Percentiles rank a stretch among this genome's conserved stretches.
Conservation (phyloP, 2,329 filamentous ascomycete genomes). For the Diplodia seriata region DNA sequence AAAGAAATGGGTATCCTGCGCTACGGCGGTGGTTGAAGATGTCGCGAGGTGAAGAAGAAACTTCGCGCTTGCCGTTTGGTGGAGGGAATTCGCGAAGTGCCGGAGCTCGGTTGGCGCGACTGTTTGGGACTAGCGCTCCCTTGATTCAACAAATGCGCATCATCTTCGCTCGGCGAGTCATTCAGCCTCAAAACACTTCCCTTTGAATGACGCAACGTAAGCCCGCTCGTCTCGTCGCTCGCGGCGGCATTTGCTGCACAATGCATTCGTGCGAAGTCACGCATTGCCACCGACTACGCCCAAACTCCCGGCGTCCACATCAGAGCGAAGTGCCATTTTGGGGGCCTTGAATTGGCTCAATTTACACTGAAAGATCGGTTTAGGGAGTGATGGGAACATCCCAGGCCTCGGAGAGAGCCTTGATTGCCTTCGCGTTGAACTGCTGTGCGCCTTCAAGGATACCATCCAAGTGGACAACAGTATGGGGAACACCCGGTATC, state of each 20-base stretch:
- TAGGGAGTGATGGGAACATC: conserved; percentile 6
- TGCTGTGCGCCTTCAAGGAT: conserved; percentile 14
- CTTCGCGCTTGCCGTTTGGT: neutral
- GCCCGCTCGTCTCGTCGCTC: neutral
- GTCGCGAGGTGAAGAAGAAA: conserved; percentile 19
- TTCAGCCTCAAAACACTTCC: neutral
- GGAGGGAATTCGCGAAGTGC: conserved; percentile 30
- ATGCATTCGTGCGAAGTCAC: neutral
- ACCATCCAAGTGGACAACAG: conserved; percentile 29
- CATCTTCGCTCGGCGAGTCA: neutral
- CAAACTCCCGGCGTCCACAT: neutral
- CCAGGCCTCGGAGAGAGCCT: conserved; percentile 18
- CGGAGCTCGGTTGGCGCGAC: conserved; percentile 23
- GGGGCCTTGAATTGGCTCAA: neutral
- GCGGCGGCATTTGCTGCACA: neutral
- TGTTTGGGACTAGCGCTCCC: neutral
- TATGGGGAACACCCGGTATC: conserved; percentile 47
- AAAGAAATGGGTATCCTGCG: conserved; percentile 95
- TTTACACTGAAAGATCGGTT: neutral
- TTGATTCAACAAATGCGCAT: neutral
- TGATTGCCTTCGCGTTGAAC: conserved; percentile 25
- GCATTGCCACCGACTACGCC: neutral
- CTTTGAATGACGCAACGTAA: too few species aligned
- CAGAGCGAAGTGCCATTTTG: neutral
- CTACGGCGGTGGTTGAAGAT: conserved; percentile 38